Evolutionary conservation across 2,329 filamentous ascomycete genomes (phyloP), one percentile per base, ranked within the genome.

Genomic region (Diaporthe eres): DNA sequence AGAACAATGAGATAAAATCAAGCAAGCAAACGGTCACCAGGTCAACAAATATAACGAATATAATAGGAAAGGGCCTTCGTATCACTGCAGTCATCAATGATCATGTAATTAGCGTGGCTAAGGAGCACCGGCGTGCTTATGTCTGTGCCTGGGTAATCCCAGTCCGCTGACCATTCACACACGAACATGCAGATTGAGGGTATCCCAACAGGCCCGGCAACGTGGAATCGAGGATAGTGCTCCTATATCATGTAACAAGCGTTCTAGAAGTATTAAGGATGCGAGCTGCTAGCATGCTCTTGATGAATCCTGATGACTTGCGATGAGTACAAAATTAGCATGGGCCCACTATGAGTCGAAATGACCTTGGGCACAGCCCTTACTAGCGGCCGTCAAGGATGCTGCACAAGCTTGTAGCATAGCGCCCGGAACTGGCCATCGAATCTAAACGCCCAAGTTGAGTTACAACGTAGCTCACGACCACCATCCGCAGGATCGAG

Each of bases 301-400:
- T 12, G n/a, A 71, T n/a, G 17, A 34, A 13, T 58, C 15, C 4
- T 34, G 12, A 9, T 19, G 53, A 47, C 8, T 49, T 37, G 5
- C n/a, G 12, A 60, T 10, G 39, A 10, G 5, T 13, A 12, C 17
- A 31, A 31, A 47, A 25, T 6, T 2, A 31, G 2, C 5, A 13
- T 13, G 44, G 75, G 75, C 49, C 22, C 55, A 63, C 58, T 72
- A 75, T 76, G 75, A 76, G 75, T 76, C 75, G 75, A 75, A 72
- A 72, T 76, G 72, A 75, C 42, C 15, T 1, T 17, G 44, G 31
- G 28, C 44, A 25, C 55, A 71, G 49, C 28, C 22, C 17, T 7
- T 67, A 25, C 31, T 74, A 65, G 71, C 28, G 28, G 31, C 28
- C 19, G 37, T 47, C 31, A 49, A 9, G 13, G 53, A 22, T 8